Conservation (phyloP, 2,329 filamentous ascomycete genomes). For the Talaromyces sp. region DNA sequence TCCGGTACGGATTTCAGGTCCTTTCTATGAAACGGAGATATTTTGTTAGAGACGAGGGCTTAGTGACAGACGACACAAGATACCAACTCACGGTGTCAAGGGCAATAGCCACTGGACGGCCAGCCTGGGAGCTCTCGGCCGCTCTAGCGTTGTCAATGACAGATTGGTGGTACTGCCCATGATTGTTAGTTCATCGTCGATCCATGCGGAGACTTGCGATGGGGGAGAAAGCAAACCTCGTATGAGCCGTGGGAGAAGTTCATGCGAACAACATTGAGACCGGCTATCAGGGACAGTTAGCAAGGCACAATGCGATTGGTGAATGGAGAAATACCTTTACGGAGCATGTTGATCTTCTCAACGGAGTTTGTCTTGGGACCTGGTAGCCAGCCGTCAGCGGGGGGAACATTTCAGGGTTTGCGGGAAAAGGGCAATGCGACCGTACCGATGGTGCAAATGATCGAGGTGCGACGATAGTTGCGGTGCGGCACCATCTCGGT, state of each 20-base stretch:
- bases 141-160: constrained; percentile 94
- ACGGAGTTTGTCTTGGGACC: constrained; percentile 98
- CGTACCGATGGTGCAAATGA: constrained; percentile 93
- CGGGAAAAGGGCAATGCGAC: constrained; percentile 2
- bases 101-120: constrained; percentile 91
- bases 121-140: constrained; percentile 71
- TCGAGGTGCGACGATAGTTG: constrained; percentile 93
- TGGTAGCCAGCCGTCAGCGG: constrained; percentile 25
- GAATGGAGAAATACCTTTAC: constrained; percentile 50
- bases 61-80: background rate
- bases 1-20: constrained; percentile 81
- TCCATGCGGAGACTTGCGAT: background rate
- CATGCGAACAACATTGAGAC: constrained; percentile 98
- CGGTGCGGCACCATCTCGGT: constrained; percentile 81
- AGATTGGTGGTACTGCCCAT: constrained; percentile 78
- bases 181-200: constrained; percentile 13
- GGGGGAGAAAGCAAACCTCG: constrained; percentile 47
- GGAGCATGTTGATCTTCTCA: constrained; percentile 93
- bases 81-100: constrained; percentile 65
- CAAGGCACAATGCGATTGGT: background rate
- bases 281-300: constrained; percentile 46
- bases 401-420: constrained; percentile 14
- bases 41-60: constrained; percentile 12
- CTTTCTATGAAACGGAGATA: constrained; percentile 49
- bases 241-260: constrained; percentile 97